Conservation (phyloP, 1,284 basidiomycete genomes). For the Mycena citricolor region DNA sequence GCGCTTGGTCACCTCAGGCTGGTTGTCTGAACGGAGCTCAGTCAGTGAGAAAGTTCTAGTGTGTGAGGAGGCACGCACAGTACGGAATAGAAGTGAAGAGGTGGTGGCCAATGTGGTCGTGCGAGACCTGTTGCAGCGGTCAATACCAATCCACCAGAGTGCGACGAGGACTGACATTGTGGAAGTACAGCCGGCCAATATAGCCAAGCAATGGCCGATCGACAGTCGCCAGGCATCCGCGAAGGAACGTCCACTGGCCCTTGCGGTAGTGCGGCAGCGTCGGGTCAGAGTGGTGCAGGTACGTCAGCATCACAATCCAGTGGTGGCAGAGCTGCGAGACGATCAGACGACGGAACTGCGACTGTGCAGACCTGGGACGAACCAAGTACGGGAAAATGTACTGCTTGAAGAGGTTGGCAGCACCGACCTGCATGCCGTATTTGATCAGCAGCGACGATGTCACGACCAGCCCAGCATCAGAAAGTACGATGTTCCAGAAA, state of each 20-base stretch:
- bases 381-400: constrained; percentile 58
- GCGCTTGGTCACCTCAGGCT: constrained; percentile 43
- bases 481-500: constrained; percentile 46
- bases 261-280: constrained; percentile 51
- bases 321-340: constrained; percentile 10
- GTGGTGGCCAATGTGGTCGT: constrained; percentile 40
- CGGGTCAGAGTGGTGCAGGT: constrained; percentile 46
- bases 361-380: too few species aligned
- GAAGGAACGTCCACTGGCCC: constrained; percentile 41
- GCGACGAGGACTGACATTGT: constrained; percentile 56
- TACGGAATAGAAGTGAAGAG: constrained; percentile 37
- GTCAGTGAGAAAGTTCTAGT: not conserved
- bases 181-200: constrained; percentile 51
- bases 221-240: constrained; percentile 40
- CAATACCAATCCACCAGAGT: constrained; percentile 38
- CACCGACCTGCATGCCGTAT: constrained; percentile 42
- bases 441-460: constrained; percentile 43
- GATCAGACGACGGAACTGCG: constrained; percentile 13
- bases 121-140: constrained; percentile 47
- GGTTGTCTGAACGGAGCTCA: constrained; percentile 39
- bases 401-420: constrained; percentile 41
- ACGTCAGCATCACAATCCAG: constrained; percentile 38
- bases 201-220: constrained; percentile 41
- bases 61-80: constrained; percentile 29
- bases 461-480: constrained; percentile 45